Base-by-base conservation (phyloP, 345 rosid genomes). In the Brassica incana region DNA sequence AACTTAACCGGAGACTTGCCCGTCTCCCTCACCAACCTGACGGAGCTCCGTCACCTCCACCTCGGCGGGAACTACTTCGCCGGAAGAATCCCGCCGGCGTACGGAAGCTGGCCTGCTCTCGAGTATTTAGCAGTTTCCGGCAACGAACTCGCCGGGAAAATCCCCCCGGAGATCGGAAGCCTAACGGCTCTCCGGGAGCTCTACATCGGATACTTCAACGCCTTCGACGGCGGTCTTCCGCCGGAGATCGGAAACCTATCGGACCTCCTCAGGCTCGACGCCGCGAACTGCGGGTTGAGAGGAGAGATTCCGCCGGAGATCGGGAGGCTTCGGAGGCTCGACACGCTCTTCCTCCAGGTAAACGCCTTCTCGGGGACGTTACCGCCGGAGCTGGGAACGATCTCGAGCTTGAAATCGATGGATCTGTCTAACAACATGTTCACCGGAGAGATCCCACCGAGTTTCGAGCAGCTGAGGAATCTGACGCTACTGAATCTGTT, bases 171-270 rank as follows among this genome's bases (percentile, higher is more conserved):
- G 87, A 81, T 91, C 20, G 94, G 97, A 8, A 89, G 87, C 87
- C 77, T 93, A 65, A 85, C 86, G 6, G 83, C 5, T 56, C 75
- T 94, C 3, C 86, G 75, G 29, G 82, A 94, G 77, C 90, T 94
- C 0, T 94, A 94, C 82, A 85, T 94, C 62, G 98, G 98, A 6
- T 93, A 94, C 69, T 94, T 56, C 83, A 94, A 94, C 82, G 76
- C 16, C 40, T 92, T 83, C 40, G 90, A 85, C 1, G 86, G 88
- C 16, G 83, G 91, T 65, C 78, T 93, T 60, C 94, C 97, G 3
- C 78, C 86, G 9, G 94, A 89, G 84, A 87, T 92, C 45, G 97
- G 96, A 1, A 90, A 92, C 63, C 80, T 92, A 67, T 80, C 96
- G 5, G 81, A 84, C 48, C 80, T 92, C n/a, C 85, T 89, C 6